These are phyloP conservation scores for Colletotrichum sp. DNA, from an alignment of 2,329 filamentous ascomycete genomes.

Conservation along the genomic window DNA sequence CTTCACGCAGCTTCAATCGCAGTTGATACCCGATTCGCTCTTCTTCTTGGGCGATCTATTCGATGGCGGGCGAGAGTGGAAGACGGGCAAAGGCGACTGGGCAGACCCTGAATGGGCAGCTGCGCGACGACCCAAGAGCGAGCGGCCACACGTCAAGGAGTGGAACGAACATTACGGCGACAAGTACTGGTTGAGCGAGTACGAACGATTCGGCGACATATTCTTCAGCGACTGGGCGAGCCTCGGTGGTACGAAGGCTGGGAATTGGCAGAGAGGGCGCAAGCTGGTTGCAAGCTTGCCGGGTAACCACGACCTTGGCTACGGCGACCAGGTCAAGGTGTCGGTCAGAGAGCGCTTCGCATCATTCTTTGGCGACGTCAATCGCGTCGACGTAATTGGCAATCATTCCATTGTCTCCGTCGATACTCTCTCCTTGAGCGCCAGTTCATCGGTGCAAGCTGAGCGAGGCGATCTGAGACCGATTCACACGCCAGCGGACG, in stretches of 20 bases:
- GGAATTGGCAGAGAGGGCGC: constrained; percentile 67
- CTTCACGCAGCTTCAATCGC: constrained; percentile 77
- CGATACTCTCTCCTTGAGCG: constrained; percentile 87
- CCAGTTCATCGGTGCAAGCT: constrained; percentile 59
- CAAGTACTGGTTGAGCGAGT: constrained; percentile 86
- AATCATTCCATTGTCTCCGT: constrained; percentile 96
- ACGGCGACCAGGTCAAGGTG: constrained; percentile 82
- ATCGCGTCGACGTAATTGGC: constrained; percentile 86
- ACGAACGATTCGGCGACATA: constrained; percentile 82
- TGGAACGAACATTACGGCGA: constrained; percentile 81
- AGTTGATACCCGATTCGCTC: constrained; percentile 82
- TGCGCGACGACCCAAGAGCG: constrained; percentile 53
- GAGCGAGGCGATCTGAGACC: constrained; percentile 55
- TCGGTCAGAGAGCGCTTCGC: constrained; percentile 84
- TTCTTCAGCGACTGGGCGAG: constrained; percentile 76
- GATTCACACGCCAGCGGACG: constrained; percentile 77
- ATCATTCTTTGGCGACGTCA: constrained; percentile 89
- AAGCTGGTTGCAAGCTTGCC: constrained; percentile 86
- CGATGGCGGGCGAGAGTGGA: constrained; percentile 96
- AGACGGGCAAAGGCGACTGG: constrained; percentile 67
- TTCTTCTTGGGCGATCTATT: constrained; percentile 95
- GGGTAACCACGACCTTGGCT: constrained; percentile 94
- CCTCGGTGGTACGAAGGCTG: constrained; percentile 57
- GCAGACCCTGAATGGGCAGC: constrained; percentile 64
- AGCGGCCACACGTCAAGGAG: constrained; percentile 62